A percentile compares a stretch with the other conserved stretches of the same genome.
Conservation (phyloP, 2,329 filamentous ascomycete species). For the Hypoxylon sp. region DNA sequence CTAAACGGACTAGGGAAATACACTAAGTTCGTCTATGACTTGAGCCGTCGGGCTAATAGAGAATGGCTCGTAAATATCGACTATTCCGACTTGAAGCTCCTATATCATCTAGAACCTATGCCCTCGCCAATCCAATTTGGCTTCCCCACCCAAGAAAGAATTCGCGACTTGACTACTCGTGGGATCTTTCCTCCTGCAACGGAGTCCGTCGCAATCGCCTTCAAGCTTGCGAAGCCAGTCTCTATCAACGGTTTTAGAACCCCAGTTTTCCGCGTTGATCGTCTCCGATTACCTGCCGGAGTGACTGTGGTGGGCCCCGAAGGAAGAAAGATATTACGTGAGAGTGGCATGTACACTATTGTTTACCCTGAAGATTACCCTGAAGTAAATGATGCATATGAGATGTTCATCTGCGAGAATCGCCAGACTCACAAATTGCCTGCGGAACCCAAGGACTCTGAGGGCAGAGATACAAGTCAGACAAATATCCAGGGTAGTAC, state of each 20-base stretch:
- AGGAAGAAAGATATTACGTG: neutral
- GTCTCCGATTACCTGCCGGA: conserved; percentile 18
- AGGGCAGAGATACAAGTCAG: no score
- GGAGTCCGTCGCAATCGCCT: neutral
- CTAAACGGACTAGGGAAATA: neutral
- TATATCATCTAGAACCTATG: neutral
- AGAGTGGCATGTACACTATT: conserved; percentile 17
- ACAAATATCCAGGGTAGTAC: no score
- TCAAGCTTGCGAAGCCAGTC: neutral
- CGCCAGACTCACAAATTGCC: neutral
- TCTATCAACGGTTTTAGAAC: neutral
- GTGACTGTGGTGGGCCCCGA: neutral
- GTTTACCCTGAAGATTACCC: neutral
- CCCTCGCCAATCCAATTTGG: neutral
- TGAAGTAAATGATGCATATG: neutral
- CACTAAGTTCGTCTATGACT: neutral
- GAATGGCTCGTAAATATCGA: conserved; percentile 12
- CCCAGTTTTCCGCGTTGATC: neutral
- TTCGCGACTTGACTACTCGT: neutral
- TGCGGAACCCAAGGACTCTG: neutral
- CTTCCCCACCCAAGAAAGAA: neutral
- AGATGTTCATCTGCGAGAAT: conserved; percentile 20
- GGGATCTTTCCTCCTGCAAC: neutral
- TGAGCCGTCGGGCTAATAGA: neutral
- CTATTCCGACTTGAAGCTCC: neutral